Conservation (phyloP, 768 basidiomycete species). For the Hydnum rufescens region DNA sequence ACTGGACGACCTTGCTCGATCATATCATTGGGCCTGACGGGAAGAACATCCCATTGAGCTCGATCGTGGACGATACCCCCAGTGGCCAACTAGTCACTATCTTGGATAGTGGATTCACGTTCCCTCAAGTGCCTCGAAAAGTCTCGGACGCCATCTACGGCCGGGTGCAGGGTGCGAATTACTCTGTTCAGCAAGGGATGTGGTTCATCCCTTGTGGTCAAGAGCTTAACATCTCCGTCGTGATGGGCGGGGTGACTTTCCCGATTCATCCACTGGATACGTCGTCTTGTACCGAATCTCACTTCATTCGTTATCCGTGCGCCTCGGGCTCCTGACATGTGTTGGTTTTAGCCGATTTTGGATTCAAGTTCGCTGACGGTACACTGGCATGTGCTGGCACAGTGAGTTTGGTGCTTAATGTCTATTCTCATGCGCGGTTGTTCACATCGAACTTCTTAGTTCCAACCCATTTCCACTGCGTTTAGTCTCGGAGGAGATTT, state of each 20-base stretch:
- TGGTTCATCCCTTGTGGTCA: constrained; percentile 66
- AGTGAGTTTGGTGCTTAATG: constrained; percentile 19
- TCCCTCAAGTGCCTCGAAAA: constrained; percentile 42
- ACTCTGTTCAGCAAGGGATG: constrained; percentile 30
- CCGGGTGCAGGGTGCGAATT: constrained; percentile 51
- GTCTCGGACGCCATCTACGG: constrained; percentile 72
- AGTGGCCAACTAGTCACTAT: constrained; percentile 46
- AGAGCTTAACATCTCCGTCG: constrained; percentile 48
- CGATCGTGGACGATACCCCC: constrained; percentile 51
- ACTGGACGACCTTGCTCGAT: constrained; percentile 55
- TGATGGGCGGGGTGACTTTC: constrained; percentile 46
- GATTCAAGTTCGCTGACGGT: constrained; percentile 27
- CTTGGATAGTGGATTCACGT: constrained; percentile 28
- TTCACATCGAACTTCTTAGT: constrained; percentile 21
- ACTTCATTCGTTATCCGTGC: not conserved
- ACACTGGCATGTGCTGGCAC: constrained; percentile 40
- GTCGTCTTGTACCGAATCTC: not conserved
- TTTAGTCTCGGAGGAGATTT: constrained; percentile 34
- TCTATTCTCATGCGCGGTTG: not conserved
- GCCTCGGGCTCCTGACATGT: not conserved
- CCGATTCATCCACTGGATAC: constrained; percentile 60
- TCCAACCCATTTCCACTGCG: constrained; percentile 43
- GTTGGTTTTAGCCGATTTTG: constrained; percentile 31
- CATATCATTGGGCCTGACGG: constrained; percentile 64
- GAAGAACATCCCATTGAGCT: constrained; percentile 33